These are phyloP conservation scores for Aegilops longissima DNA, from an alignment of 176 grass and related monocot species.

Conservation along the genomic window DNA sequence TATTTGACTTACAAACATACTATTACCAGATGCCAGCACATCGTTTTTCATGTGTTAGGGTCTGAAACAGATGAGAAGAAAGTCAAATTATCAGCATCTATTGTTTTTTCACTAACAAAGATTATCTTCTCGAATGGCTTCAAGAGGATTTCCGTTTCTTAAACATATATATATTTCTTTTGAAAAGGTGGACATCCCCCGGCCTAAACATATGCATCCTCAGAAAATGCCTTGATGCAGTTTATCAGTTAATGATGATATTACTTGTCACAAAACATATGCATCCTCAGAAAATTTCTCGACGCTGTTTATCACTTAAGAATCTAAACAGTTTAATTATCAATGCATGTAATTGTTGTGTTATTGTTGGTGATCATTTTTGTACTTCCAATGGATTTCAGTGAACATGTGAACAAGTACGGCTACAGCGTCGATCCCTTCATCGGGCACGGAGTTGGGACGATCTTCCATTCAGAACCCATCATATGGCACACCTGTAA, in stretches of 20 bases:
- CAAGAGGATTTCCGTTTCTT: background rate
- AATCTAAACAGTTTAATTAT: background rate
- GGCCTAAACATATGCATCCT: background rate
- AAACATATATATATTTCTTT: background rate
- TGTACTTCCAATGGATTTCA: slow-evolving; percentile 29
- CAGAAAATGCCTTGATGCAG: background rate
- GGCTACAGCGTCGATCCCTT: slow-evolving; percentile 70
- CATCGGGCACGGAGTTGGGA: slow-evolving; percentile 81
- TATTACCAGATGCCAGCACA: background rate
- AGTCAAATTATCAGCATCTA: background rate
- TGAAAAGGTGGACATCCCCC: too few species aligned
- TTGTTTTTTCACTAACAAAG: background rate
- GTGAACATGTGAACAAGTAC: slow-evolving; percentile 59
- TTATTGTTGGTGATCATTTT: background rate
- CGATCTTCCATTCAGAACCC: slow-evolving; percentile 84
- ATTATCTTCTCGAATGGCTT: background rate
- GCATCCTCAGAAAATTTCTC: background rate
- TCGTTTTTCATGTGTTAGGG: background rate
- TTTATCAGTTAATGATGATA: background rate
- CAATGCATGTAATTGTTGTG: background rate
- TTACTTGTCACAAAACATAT: background rate
- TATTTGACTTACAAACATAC: background rate
- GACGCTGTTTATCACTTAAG: background rate
- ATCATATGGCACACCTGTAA: slow-evolving; percentile 79
- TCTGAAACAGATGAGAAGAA: background rate